Conservation (phyloP, 768 basidiomycete genomes). For the Termitomyces sp. region DNA sequence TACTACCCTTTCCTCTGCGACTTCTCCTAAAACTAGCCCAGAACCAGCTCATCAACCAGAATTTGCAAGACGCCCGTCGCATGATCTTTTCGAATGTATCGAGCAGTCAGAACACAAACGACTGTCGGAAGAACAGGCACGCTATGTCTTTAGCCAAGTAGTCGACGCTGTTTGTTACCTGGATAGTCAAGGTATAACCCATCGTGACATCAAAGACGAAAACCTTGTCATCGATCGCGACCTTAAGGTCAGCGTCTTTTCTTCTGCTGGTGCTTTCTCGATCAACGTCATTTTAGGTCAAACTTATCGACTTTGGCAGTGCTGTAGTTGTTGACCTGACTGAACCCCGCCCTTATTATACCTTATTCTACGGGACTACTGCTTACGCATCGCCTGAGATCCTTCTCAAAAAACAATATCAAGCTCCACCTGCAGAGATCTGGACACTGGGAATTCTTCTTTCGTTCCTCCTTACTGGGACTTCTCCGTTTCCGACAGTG, state of each 20-base stretch:
- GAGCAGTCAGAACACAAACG: slow-evolving; percentile 80
- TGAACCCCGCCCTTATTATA: slow-evolving; percentile 60
- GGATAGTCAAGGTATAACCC: slow-evolving; percentile 77
- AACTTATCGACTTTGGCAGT: slow-evolving; percentile 94
- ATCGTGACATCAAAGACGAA: slow-evolving; percentile 97
- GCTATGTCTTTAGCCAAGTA: slow-evolving; percentile 82
- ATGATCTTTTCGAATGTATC: slow-evolving; percentile 94
- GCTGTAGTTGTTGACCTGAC: slow-evolving; percentile 69
- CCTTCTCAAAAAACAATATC: slow-evolving; percentile 81
- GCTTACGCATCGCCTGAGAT: slow-evolving; percentile 97
- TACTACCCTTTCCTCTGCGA: neutral
- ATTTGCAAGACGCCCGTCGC: slow-evolving; percentile 68
- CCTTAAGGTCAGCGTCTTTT: slow-evolving; percentile 45
- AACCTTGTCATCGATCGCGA: slow-evolving; percentile 79
- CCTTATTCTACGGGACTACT: slow-evolving; percentile 86
- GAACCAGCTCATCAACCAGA: slow-evolving; percentile 26
- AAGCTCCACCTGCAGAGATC: slow-evolving; percentile 90
- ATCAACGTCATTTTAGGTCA: slow-evolving; percentile 47
- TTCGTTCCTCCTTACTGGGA: slow-evolving; percentile 88
- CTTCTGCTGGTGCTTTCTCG: neutral
- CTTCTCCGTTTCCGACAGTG: slow-evolving; percentile 88
- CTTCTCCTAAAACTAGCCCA: slow-evolving; percentile 13
- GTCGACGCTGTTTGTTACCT: slow-evolving; percentile 82
- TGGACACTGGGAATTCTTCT: slow-evolving; percentile 96
- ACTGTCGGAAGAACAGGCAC: slow-evolving; percentile 71